Evolutionary conservation across 495 filamentous ascomycete genomes (phyloP), one percentile per base, ranked within the genome.

Genomic region (Achaetomiella virescens): DNA sequence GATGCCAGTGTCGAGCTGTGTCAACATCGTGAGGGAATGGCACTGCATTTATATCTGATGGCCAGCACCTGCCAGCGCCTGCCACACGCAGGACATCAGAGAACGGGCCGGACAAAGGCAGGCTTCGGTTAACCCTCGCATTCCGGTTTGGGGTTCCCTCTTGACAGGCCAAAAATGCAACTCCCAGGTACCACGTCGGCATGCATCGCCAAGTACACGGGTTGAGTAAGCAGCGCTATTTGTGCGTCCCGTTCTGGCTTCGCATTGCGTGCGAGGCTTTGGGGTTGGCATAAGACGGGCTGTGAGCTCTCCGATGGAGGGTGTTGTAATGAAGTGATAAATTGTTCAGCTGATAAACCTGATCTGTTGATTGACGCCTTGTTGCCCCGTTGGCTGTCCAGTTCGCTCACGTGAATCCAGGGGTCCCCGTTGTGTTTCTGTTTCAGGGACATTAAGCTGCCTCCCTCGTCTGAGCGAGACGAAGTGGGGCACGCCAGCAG

Each of bases 121-220:
- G 6, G 27, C 14, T 20, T 54, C 51, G 51, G 37, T 45, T 46
- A 37, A 12, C 29, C 20, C 21, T 55, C 43, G 52, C 42, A 41
- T 31, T 31, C 27, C 27, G 5, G n/a, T 38, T 38, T 38, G 6
- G 12, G 36, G n/a, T 38, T 6, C 36, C 5, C 27, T 31, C 9
- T 9, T 31, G 5, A 31, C 27, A 31, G 27, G 27, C 9, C 9
- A 9, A 31, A 9, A 31, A 9, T 31, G 27, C 27, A 31, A 9
- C 27, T 31, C 5, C 27, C 27, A 31, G 4, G 27, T 9, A 31
- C 27, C 5, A 9, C 27, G 27, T 17, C 12, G 11, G 27, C 51
- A 29, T 31, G 51, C 42, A 41, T 27, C 43, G 41, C 55, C 55
- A 48, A 58, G 48, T 15, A 15, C n/a, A 3, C 17, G 8, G 9